These are phyloP conservation scores for Physcia stellaris DNA, from an alignment of 495 filamentous ascomycete species.

Conservation along the genomic window DNA sequence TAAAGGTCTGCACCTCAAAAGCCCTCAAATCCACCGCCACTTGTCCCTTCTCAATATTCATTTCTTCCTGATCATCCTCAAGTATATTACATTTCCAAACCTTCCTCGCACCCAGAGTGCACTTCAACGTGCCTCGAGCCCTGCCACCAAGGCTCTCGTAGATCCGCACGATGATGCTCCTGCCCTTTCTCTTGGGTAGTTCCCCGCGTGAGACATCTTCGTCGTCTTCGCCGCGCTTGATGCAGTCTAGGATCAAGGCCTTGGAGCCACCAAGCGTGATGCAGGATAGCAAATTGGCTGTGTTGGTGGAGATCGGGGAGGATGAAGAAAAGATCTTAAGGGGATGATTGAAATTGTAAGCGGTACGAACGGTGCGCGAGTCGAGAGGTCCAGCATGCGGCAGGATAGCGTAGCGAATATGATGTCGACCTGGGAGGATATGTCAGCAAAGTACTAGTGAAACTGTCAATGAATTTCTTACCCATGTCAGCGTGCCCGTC, in stretches of 20 bases:
- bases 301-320: constrained; percentile 17
- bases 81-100: constrained; percentile 68
- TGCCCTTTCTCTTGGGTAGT: constrained; percentile 52
- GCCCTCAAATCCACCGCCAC: constrained; percentile 53
- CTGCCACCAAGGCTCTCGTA: constrained; percentile 89
- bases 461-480: constrained; percentile 6
- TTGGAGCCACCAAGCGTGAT: constrained; percentile 42
- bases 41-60: constrained; percentile 31
- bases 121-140: constrained; percentile 46
- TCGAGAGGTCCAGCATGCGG: constrained; percentile 65
- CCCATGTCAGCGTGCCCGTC: constrained; percentile 96
- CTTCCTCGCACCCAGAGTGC: constrained; percentile 48
- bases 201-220: constrained; percentile 67
- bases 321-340: constrained; percentile 20
- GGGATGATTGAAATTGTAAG: constrained; percentile 81
- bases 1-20: constrained; percentile 84
- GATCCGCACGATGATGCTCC: constrained; percentile 66
- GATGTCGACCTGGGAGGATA: constrained; percentile 44
- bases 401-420: constrained; percentile 81
- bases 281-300: constrained; percentile 29
- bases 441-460: constrained; percentile 3
- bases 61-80: constrained; percentile 41
- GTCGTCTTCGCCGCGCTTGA: constrained; percentile 94
- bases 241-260: constrained; percentile 61
- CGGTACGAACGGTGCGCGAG: constrained; percentile 62